Base-by-base conservation (phyloP, 2,329 filamentous ascomycete species). In the Nectriaceae sp. region DNA sequence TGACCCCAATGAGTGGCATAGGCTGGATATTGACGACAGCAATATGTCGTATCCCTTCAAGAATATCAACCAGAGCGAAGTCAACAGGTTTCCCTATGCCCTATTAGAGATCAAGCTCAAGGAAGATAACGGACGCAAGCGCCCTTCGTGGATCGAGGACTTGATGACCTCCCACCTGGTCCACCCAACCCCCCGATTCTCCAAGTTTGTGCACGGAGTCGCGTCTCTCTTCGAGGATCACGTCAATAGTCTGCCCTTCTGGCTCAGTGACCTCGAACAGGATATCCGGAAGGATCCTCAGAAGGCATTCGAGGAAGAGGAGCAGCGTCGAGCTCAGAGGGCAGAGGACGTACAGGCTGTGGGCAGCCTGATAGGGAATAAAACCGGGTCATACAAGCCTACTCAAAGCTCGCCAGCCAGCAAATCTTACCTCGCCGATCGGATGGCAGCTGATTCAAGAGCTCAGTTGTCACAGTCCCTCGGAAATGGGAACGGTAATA, bases 241-340 rank as follows among this genome's bases (percentile, higher is more conserved):
- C 64, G 92, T 99, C 68, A 97, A 97, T 72, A 92, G 84, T 54
- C 85, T 97, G 63, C 94, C 94, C 13, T 97, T 97, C 75, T 99
- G 94, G 94, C 81, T 97, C 26, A 87, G 87, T 61, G 89, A 96
- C 54, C 79, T 97, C 37, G 93, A 97, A 65, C 89, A 83, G 24
- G 94, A 99, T 65, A 99, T 99, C 65, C 87, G 93, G 58, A 90
- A 89, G 66, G 92, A 97, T 65, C 94, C 94, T 0, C 89, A 94
- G 66, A 81, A 83, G 54, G 93, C 93, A 0, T 97, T 96, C 65
- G 88, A 95, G 56, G 88, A 94, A 61, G 92, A 97, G 68, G 91
- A 96, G 67, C 85, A 93, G 68, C 84, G 88, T 49, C 85, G 88
- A 50, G 88, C 87, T 21, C 89, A 88, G 65, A 84, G 85, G 38